These are phyloP conservation scores for Kodamaea laetipori DNA, from an alignment of 805 yeast species.

Conservation along the genomic window DNA sequence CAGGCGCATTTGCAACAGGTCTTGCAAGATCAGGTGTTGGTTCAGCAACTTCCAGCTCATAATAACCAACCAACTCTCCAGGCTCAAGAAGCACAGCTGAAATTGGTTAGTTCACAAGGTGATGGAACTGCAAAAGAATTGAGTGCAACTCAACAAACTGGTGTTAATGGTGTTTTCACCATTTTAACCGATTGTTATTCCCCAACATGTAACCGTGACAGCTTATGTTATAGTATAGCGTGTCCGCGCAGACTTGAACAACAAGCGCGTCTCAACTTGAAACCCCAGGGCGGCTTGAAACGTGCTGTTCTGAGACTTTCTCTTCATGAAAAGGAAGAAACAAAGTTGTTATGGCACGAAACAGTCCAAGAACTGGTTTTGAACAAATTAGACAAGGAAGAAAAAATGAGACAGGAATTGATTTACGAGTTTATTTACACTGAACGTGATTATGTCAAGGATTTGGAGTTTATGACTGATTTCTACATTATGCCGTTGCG, in stretches of 20 bases:
- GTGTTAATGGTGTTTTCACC: slow-evolving; percentile 90
- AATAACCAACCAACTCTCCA: slow-evolving; percentile 20
- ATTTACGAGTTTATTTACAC: slow-evolving; percentile 93
- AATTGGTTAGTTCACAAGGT: slow-evolving; percentile 9
- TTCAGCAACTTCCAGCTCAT: slow-evolving; percentile 24
- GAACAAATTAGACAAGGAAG: slow-evolving; percentile 77
- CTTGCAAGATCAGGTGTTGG: slow-evolving; percentile 21
- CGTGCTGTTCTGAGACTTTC: slow-evolving; percentile 73
- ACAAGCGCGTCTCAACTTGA: slow-evolving; percentile 87
- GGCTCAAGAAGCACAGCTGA: slow-evolving; percentile 18
- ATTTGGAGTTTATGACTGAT: slow-evolving; percentile 88
- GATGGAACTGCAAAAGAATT: slow-evolving; percentile 9
- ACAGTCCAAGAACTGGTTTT: slow-evolving; percentile 81
- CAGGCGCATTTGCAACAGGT: slow-evolving; percentile 17
- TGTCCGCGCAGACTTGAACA: slow-evolving; percentile 96
- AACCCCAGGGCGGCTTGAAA: slow-evolving; percentile 81
- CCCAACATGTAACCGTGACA: slow-evolving; percentile 90
- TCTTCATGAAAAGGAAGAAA: slow-evolving; percentile 67
- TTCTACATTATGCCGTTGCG: slow-evolving; percentile 91
- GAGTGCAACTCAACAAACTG: slow-evolving; percentile 26
- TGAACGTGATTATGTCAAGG: slow-evolving; percentile 93
- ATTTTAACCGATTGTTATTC: slow-evolving; percentile 92
- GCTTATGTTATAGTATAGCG: slow-evolving; percentile 89
- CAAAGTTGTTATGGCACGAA: slow-evolving; percentile 89
- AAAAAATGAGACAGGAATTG: slow-evolving; percentile 90